These are phyloP conservation scores for Cryptosporidium viatorum DNA, from an alignment of 169 alveolate species.

Conservation along the genomic window DNA sequence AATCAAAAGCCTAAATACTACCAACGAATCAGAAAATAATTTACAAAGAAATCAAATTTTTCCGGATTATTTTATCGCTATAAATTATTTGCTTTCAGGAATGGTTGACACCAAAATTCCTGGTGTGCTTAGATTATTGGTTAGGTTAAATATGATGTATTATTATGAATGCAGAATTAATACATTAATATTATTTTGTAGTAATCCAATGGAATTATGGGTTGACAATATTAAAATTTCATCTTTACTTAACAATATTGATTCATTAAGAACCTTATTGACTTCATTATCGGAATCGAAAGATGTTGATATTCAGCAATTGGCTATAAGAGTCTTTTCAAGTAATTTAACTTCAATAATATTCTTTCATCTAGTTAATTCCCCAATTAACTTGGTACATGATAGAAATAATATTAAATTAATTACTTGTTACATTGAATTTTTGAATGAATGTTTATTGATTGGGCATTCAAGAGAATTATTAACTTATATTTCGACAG, in stretches of 20 bases:
- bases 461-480: slow-evolving; percentile 70
- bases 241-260: slow-evolving; percentile 50
- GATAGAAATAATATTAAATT: slow-evolving; percentile 53
- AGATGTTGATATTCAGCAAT: slow-evolving; percentile 37
- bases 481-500: slow-evolving; percentile 5
- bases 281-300: slow-evolving; percentile 50
- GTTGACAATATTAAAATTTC: slow-evolving; percentile 35
- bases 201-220: slow-evolving; percentile 48
- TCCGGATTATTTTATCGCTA: slow-evolving; percentile 64
- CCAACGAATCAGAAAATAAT: background rate
- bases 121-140: slow-evolving; percentile 59
- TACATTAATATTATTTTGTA: slow-evolving; percentile 49
- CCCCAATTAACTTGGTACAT: slow-evolving; percentile 48
- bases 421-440: slow-evolving; percentile 47
- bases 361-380: slow-evolving; percentile 34
- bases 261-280: slow-evolving; percentile 50
- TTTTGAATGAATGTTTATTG: slow-evolving; percentile 67
- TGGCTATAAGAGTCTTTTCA: slow-evolving; percentile 39
- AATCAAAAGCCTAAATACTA: slow-evolving; percentile 4
- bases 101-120: slow-evolving; percentile 73
- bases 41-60: slow-evolving; percentile 39
- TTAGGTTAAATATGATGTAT: slow-evolving; percentile 56
- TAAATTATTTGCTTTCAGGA: slow-evolving; percentile 60
- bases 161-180: slow-evolving; percentile 66
- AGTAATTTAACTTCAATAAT: slow-evolving; percentile 53